These are phyloP conservation scores for Solanum sitiens DNA, from an alignment of 257 asterid genomes.

Conservation along the genomic window DNA sequence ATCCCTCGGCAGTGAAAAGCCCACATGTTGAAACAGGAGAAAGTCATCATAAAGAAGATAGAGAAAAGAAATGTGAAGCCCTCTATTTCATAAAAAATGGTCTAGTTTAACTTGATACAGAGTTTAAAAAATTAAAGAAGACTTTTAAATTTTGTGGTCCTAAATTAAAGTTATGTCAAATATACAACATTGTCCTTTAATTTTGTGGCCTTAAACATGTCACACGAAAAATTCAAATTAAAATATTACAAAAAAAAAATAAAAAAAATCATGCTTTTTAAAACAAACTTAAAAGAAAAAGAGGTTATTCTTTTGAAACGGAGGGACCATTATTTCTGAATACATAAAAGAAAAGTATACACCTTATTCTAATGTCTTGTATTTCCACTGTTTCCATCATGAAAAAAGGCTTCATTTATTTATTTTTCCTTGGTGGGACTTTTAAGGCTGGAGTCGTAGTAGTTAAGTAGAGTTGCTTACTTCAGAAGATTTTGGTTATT, in stretches of 20 bases:
- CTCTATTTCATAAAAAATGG: too few relatives aligned
- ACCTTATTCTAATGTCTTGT: background rate
- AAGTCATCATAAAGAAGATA: slow-evolving; percentile 19
- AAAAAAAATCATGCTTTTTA: too few relatives aligned
- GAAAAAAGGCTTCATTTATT: background rate
- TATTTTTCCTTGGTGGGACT: background rate
- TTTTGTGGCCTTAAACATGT: too few relatives aligned
- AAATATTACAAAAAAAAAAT: too few relatives aligned
- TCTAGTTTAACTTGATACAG: too few relatives aligned
- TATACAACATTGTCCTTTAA: too few relatives aligned
- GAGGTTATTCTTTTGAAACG: too few relatives aligned
- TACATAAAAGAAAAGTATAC: background rate
- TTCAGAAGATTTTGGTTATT: background rate
- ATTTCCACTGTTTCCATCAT: background rate
- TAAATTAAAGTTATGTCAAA: too few relatives aligned
- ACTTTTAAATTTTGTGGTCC: too few relatives aligned
- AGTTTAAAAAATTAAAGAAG: too few relatives aligned
- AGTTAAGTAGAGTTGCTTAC: background rate
- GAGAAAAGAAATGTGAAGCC: slow-evolving; percentile 7
- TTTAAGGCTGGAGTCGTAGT: background rate
- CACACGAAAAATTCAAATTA: too few relatives aligned
- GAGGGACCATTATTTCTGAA: slow-evolving; percentile 22
- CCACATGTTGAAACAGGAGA: slow-evolving; percentile 52
- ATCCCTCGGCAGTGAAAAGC: slow-evolving; percentile 8
- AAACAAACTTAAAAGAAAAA: too few relatives aligned